Evolutionary conservation across 2,329 filamentous ascomycete genomes (phyloP).

Genomic region (Monilinia fructicola): DNA sequence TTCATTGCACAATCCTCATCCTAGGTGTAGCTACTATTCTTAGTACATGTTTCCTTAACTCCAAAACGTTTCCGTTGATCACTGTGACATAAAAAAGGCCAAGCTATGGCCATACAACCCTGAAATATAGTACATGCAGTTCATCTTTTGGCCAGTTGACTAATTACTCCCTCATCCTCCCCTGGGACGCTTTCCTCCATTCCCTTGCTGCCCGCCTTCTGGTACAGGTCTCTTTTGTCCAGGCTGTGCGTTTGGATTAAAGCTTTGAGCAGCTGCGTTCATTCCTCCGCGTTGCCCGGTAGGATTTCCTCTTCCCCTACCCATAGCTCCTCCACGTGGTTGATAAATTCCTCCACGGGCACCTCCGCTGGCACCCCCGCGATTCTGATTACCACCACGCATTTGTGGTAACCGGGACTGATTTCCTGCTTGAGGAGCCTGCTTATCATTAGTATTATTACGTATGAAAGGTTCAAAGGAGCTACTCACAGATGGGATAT

Average conservation of each 20-base stretch:
- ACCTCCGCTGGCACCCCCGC: slow-evolving; percentile 30
- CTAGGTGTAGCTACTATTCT: slow-evolving; percentile 18
- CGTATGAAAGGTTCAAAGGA: neutral
- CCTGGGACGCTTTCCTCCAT: slow-evolving; percentile 49
- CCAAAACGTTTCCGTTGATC: slow-evolving; percentile 1
- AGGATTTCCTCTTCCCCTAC: slow-evolving; percentile 37
- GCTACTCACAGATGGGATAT: slow-evolving; percentile 37
- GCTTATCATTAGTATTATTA: slow-evolving; percentile 17
- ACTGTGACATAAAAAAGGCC: slow-evolving; percentile 34
- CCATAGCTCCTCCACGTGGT: slow-evolving; percentile 29
- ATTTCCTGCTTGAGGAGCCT: slow-evolving; percentile 32
- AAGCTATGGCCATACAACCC: slow-evolving; percentile 32
- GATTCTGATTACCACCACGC: slow-evolving; percentile 33
- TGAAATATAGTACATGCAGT: slow-evolving; percentile 37
- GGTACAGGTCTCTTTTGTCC: slow-evolving; percentile 39
- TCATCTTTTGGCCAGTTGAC: slow-evolving; percentile 24
- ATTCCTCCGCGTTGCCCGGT: slow-evolving; percentile 36
- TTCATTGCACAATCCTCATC: slow-evolving; percentile 15
- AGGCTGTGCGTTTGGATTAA: slow-evolving; percentile 34
- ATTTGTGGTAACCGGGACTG: slow-evolving; percentile 36
- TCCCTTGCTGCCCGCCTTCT: slow-evolving; percentile 39
- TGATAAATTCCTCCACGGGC: slow-evolving; percentile 27
- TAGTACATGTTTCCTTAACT: slow-evolving; percentile 25
- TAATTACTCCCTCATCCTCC: slow-evolving; percentile 40
- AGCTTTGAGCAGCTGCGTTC: slow-evolving; percentile 38